A percentile compares a stretch with the other conserved stretches of the same genome.
phyloP scores from a whole-genome alignment of 768 basidiomycete genomes.

The Naganishia kalamii region DNA sequence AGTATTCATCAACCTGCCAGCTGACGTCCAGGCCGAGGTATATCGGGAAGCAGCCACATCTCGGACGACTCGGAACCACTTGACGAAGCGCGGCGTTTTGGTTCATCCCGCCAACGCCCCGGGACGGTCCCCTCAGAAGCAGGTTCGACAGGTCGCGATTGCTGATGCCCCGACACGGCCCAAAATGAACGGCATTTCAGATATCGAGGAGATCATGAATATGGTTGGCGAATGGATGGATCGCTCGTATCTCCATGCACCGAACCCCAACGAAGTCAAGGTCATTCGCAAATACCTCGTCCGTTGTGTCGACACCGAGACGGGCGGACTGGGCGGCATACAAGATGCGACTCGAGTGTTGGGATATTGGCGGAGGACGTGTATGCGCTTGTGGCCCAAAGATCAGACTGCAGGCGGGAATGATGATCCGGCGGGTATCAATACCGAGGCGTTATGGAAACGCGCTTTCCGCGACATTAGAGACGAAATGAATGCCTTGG shows the following conservation, averaged over 20 bases:
- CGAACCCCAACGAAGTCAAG: conserved; percentile 66
- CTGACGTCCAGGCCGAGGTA: conserved; percentile 54
- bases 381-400: conserved; percentile 44
- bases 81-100: conserved; percentile 56
- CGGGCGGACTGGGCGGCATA: conserved; percentile 54
- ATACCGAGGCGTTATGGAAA: conserved; percentile 66
- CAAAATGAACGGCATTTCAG: conserved; percentile 31
- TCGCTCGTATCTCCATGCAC: conserved; percentile 57
- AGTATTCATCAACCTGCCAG: conserved; percentile 62
- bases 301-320: conserved; percentile 76
- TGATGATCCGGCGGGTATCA: neutral
- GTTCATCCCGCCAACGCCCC: conserved; percentile 45
- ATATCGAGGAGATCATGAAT: conserved; percentile 65
- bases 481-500: conserved; percentile 59
- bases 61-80: neutral
- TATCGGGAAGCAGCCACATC: conserved; percentile 5
- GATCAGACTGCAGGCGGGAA: neutral
- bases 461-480: conserved; percentile 65
- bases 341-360: conserved; percentile 59
- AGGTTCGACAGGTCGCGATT: conserved; percentile 16
- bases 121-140: conserved; percentile 17
- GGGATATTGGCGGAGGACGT: conserved; percentile 37
- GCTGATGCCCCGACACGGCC: neutral
- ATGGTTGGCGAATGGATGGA: conserved; percentile 73
- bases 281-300: conserved; percentile 68